Evolutionary conservation across 1,284 basidiomycete species (phyloP).

Genomic region (Microbotryum silenes-acaulis): DNA sequence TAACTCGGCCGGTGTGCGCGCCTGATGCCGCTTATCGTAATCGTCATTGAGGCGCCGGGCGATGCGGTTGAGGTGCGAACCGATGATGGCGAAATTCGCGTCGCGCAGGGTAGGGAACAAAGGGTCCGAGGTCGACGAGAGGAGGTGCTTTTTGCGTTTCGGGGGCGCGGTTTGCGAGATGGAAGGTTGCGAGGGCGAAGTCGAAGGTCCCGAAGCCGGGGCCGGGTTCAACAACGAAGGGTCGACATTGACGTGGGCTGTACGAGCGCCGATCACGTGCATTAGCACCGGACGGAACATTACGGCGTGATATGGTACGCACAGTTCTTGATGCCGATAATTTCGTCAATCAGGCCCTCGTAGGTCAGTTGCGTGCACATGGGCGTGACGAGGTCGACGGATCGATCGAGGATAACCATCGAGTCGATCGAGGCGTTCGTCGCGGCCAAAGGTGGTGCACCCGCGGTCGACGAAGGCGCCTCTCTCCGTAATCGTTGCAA

Average conservation of each 20-base stretch:
- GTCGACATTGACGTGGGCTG: conserved; percentile 87
- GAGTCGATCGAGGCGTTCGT: conserved; percentile 58
- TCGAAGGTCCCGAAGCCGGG: conserved; percentile 56
- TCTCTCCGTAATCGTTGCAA: conserved; percentile 53
- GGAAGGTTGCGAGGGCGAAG: conserved; percentile 55
- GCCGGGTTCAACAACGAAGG: conserved; percentile 55
- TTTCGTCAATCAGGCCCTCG: conserved; percentile 91
- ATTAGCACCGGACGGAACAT: not conserved
- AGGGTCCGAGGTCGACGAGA: conserved; percentile 62
- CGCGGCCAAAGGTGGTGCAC: conserved; percentile 15
- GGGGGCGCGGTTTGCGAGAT: conserved; percentile 16
- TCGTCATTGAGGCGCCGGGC: conserved; percentile 83
- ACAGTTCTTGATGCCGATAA: conserved; percentile 85
- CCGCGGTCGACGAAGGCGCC: conserved; percentile 25
- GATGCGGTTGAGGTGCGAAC: conserved; percentile 68
- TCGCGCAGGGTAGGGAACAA: conserved; percentile 79
- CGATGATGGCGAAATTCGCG: conserved; percentile 89
- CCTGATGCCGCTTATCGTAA: conserved; percentile 66
- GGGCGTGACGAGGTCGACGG: conserved; percentile 92
- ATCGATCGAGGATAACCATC: conserved; percentile 80
- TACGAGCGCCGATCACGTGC: not conserved
- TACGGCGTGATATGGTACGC: conserved; percentile 35
- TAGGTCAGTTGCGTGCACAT: conserved; percentile 94
- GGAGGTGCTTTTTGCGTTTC: conserved; percentile 31
- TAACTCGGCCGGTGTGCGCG: conserved; percentile 86